Conservation (phyloP, 2,329 filamentous ascomycete genomes). For the Aureobasidium musti region DNA sequence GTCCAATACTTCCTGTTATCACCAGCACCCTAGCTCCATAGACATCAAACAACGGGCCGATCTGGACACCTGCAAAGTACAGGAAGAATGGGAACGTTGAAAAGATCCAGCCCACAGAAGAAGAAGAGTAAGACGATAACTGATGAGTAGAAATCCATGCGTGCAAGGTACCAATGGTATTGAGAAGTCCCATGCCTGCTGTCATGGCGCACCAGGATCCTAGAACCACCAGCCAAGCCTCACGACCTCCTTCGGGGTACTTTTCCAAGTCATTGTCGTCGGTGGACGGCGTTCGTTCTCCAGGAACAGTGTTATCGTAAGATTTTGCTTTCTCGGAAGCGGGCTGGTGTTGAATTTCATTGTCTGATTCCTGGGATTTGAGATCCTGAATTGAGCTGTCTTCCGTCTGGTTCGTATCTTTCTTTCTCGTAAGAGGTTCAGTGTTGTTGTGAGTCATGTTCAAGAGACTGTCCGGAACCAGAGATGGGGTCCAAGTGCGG, state of each 20-base stretch:
- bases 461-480: neutral
- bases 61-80: conserved; percentile 36
- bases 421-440: neutral
- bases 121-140: conserved; percentile 33
- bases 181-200: conserved; percentile 57
- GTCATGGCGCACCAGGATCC: conserved; percentile 69
- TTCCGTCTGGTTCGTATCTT: neutral
- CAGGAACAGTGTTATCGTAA: neutral
- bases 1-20: conserved; percentile 62
- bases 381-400: neutral
- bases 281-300: neutral
- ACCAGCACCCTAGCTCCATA: conserved; percentile 65
- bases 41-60: conserved; percentile 45
- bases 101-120: conserved; percentile 38
- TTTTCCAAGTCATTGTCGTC: neutral
- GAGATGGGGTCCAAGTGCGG: neutral
- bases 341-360: neutral
- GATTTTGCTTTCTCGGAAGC: neutral
- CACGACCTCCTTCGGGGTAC: conserved; percentile 77
- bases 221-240: conserved; percentile 80
- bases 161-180: conserved; percentile 35
- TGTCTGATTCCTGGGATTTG: neutral
- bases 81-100: conserved; percentile 37
- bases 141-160: conserved; percentile 35
- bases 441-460: neutral